These are phyloP conservation scores for Alternaria longipes DNA, from an alignment of 2,329 filamentous ascomycete genomes.

Conservation along the genomic window DNA sequence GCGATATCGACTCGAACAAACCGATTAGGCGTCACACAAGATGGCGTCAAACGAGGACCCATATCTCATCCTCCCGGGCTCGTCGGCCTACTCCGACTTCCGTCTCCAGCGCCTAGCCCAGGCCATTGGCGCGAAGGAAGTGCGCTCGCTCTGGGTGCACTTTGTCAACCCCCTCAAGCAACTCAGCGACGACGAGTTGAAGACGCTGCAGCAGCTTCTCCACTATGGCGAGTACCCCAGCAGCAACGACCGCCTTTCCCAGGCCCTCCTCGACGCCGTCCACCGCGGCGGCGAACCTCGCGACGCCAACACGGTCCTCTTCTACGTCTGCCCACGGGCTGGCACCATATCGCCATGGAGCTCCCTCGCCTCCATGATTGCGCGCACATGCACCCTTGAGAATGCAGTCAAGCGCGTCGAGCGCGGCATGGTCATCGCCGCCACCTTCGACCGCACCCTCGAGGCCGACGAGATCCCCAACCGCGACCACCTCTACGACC, in stretches of 20 bases:
- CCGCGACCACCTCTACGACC: slow-evolving; percentile 82
- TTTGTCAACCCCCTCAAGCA: slow-evolving; percentile 57
- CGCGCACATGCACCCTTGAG: slow-evolving; percentile 86
- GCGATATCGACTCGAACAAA: slow-evolving; percentile 19
- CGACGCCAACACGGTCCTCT: slow-evolving; percentile 64
- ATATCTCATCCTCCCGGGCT: slow-evolving; percentile 60
- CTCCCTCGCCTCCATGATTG: slow-evolving; percentile 93
- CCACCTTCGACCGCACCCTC: slow-evolving; percentile 65
- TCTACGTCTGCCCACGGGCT: slow-evolving; percentile 81
- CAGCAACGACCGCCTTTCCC: slow-evolving; percentile 55
- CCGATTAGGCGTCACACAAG: slow-evolving; percentile 23
- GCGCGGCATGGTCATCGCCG: slow-evolving; percentile 80
- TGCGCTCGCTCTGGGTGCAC: slow-evolving; percentile 62
- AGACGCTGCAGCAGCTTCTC: slow-evolving; percentile 66
- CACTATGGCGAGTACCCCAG: slow-evolving; percentile 66
- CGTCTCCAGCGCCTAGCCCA: slow-evolving; percentile 57
- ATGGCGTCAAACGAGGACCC: slow-evolving; percentile 47
- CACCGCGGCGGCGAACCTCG: slow-evolving; percentile 59
- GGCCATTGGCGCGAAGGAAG: slow-evolving; percentile 57
- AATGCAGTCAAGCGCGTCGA: slow-evolving; percentile 80
- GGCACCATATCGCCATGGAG: slow-evolving; percentile 94
- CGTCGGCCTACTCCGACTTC: slow-evolving; percentile 64
- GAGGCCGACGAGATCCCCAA: slow-evolving; percentile 64
- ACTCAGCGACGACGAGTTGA: slow-evolving; percentile 57
- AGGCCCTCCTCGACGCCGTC: slow-evolving; percentile 57